phyloP scores from a whole-genome alignment of 805 yeast species.

The Saturnispora kantuleensis region DNA sequence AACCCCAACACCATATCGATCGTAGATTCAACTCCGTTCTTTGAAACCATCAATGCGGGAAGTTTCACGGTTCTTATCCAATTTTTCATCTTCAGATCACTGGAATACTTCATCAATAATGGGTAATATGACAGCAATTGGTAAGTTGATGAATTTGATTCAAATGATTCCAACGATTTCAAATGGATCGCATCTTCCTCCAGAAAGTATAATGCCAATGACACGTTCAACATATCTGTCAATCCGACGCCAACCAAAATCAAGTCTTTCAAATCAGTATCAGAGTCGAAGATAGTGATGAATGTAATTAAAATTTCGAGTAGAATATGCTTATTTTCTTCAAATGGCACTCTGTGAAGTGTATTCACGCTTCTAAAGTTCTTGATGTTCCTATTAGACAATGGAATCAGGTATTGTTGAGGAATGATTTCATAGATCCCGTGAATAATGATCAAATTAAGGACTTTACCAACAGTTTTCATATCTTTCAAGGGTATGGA shows the following conservation, averaged over 20 bases:
- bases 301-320: conserved; percentile 24
- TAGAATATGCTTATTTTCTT: conserved; percentile 15
- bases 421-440: conserved; percentile 63
- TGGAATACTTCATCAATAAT: conserved; percentile 27
- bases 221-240: conserved; percentile 45
- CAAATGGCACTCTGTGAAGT: conserved; percentile 17
- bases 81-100: background rate
- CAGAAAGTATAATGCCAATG: conserved; percentile 34
- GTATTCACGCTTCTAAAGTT: conserved; percentile 28
- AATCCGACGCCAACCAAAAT: conserved; percentile 57
- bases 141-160: conserved; percentile 50
- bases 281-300: conserved; percentile 26
- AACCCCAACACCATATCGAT: conserved; percentile 72
- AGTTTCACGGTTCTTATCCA: conserved; percentile 40
- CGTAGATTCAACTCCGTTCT: conserved; percentile 57
- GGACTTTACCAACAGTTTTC: conserved; percentile 55
- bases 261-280: conserved; percentile 43
- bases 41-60: conserved; percentile 39
- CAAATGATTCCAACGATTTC: conserved; percentile 20
- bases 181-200: conserved; percentile 2
- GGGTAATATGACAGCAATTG: conserved; percentile 55
- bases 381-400: conserved; percentile 48
- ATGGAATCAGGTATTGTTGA: conserved; percentile 49
- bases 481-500: conserved; percentile 80
- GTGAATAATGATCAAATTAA: conserved; percentile 55